phyloP scores from a whole-genome alignment of 352 stramenopile species.

The Globisporangium ultimum region DNA sequence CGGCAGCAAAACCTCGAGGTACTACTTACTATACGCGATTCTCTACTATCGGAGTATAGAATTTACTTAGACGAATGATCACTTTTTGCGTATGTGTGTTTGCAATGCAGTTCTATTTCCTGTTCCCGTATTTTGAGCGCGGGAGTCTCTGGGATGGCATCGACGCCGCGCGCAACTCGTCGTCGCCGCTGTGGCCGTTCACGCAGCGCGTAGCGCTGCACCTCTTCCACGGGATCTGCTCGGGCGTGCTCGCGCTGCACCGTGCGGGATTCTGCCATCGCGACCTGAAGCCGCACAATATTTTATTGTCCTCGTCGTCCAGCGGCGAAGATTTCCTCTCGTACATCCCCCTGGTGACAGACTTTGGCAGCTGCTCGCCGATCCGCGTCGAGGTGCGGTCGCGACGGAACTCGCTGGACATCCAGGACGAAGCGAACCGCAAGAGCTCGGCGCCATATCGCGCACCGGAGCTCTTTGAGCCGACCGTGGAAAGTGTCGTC shows the following conservation, averaged over 20 bases:
- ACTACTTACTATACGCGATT: not conserved
- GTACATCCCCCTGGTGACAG: constrained; percentile 78
- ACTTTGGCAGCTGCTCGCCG: constrained; percentile 80
- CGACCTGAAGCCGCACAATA: constrained; percentile 85
- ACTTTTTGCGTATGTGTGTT: too few species aligned
- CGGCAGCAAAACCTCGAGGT: constrained; percentile 72
- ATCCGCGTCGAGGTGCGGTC: constrained; percentile 68
- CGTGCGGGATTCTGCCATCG: constrained; percentile 79
- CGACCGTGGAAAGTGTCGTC: constrained; percentile 50
- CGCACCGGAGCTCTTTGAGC: constrained; percentile 83
- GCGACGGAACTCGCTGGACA: constrained; percentile 64
- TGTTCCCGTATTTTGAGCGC: constrained; percentile 83
- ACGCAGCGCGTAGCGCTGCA: constrained; percentile 76
- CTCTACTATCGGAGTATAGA: too few species aligned
- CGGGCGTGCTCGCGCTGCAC: constrained; percentile 70
- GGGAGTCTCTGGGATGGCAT: constrained; percentile 83
- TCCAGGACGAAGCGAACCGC: constrained; percentile 76
- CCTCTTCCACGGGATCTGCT: constrained; percentile 83
- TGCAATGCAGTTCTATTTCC: constrained; percentile 60
- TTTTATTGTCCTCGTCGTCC: constrained; percentile 67
- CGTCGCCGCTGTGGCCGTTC: constrained; percentile 80
- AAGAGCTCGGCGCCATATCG: constrained; percentile 84
- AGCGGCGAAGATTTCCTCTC: constrained; percentile 63
- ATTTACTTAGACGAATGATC: too few species aligned
- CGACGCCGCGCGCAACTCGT: constrained; percentile 51